Evolutionary conservation across 2,329 filamentous ascomycete genomes (phyloP).

Genomic region (Geosmithia morbida): DNA sequence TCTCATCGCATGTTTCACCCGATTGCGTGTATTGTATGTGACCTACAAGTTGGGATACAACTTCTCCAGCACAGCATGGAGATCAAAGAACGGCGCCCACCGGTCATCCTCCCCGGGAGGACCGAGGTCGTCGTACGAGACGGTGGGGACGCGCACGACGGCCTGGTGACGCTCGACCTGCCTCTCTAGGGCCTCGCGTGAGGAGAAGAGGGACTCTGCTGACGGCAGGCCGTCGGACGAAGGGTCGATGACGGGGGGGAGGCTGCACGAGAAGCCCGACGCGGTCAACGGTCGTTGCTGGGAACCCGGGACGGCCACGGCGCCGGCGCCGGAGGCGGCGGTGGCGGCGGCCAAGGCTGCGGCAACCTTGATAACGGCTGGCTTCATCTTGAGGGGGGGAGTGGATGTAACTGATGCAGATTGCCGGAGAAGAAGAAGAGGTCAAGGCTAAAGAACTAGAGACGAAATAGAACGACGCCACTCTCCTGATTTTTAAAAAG

Average conservation of each 20-base stretch:
- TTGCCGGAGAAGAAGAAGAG: too few species aligned
- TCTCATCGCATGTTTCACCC: too few species aligned
- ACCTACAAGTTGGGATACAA: constrained; percentile 35
- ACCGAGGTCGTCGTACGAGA: constrained; percentile 42
- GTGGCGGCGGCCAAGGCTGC: neutral
- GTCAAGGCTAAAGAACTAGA: too few species aligned
- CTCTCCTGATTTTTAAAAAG: too few species aligned
- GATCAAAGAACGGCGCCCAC: constrained; percentile 37
- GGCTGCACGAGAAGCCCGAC: constrained; percentile 11
- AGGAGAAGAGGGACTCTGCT: constrained; percentile 15
- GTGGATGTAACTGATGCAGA: too few species aligned
- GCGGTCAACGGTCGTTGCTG: neutral
- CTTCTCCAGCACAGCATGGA: constrained; percentile 29
- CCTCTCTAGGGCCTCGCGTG: constrained; percentile 16
- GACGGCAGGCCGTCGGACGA: constrained; percentile 16
- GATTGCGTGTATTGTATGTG: neutral
- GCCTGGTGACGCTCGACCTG: constrained; percentile 35
- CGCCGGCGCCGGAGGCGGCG: too few species aligned
- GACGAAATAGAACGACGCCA: too few species aligned
- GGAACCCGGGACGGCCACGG: neutral
- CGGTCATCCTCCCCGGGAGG: constrained; percentile 35
- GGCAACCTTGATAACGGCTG: neutral
- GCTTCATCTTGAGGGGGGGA: neutral
- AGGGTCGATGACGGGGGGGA: constrained; percentile 18
- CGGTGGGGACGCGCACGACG: constrained; percentile 38